Evolutionary conservation across 2,329 filamentous ascomycete species (phyloP), one percentile per base, ranked within the genome.

Genomic region (Aureobasidium sp.): DNA sequence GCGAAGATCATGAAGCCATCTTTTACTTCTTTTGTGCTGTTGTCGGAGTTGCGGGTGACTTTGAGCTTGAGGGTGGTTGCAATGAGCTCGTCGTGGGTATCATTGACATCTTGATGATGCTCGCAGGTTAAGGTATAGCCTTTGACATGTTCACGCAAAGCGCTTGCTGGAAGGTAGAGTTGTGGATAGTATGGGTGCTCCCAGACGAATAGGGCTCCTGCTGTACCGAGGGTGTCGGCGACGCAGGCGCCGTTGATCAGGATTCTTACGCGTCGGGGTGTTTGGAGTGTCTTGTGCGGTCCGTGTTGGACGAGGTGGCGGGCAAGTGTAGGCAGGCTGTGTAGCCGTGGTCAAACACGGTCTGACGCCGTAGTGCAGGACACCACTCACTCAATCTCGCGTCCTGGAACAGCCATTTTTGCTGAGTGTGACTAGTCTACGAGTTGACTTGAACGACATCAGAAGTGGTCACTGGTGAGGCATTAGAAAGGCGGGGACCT

Each of bases 121-220:
- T 63, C 58, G 19, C 55, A 47, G 29, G 58, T 47, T 10, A 60
- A 37, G 19, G 19, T 19, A 31, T 50, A 50, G 25, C 58, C 47
- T 47, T 54, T 6, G 19, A 40, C 21, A 5, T 47, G 19, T 23
- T 55, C n/a, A 11, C 49, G 31, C 27, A 64, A 53, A 9, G 67
- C 65, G 4, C 42, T 42, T 25, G 37, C 29, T 2, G 70, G 69
- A 9, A 73, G 51, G 65, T 72, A 73, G 63, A 69, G 75, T 27
- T 80, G 73, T 1, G 78, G 79, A 65, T 79, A 82, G 59, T 69
- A 74, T 1, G 74, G 71, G 62, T 82, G 78, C 65, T 75, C 72
- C 72, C 72, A 74, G 19, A 74, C 71, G 62, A 69, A 70, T 17
- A 64, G 35, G 15, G 72, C 70, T 23, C 61, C 50, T 8, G 67